These are phyloP conservation scores for Dendryphion nanum DNA, from an alignment of 2,329 filamentous ascomycete species.

Conservation along the genomic window DNA sequence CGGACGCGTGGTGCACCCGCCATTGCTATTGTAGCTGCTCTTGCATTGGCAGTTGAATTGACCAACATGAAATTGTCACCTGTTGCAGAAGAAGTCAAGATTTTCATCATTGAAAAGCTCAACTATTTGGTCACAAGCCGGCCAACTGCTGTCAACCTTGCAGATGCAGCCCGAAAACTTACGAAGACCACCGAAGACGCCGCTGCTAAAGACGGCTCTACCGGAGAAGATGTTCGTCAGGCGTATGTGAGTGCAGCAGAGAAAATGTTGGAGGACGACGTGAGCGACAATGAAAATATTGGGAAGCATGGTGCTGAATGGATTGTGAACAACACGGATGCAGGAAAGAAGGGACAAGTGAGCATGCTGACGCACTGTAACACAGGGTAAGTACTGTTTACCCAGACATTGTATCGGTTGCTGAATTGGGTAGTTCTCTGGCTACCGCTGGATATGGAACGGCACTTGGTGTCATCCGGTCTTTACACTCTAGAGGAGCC, in stretches of 20 bases:
- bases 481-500: constrained; percentile 63
- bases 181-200: constrained; percentile 60
- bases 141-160: constrained; percentile 92
- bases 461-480: constrained; percentile 88
- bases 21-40: constrained; percentile 94
- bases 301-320: constrained; percentile 80
- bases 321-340: constrained; percentile 63
- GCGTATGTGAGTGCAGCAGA: constrained; percentile 80
- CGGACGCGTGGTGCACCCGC: constrained; percentile 80
- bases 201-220: constrained; percentile 44
- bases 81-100: constrained; percentile 59
- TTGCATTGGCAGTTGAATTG: constrained; percentile 84
- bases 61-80: constrained; percentile 54
- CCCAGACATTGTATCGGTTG: constrained; percentile 2
- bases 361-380: constrained; percentile 98
- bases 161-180: constrained; percentile 82
- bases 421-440: constrained; percentile 62
- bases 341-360: constrained; percentile 55
- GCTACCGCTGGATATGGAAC: constrained; percentile 98
- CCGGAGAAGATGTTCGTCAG: constrained; percentile 57
- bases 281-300: constrained; percentile 82
- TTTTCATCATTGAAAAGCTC: constrained; percentile 72
- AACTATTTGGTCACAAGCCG: constrained; percentile 86
- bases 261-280: constrained; percentile 81
- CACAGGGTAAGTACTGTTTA: constrained; percentile 67